Conservation (phyloP, 352 stramenopile species). For the Phytophthora melonis region DNA sequence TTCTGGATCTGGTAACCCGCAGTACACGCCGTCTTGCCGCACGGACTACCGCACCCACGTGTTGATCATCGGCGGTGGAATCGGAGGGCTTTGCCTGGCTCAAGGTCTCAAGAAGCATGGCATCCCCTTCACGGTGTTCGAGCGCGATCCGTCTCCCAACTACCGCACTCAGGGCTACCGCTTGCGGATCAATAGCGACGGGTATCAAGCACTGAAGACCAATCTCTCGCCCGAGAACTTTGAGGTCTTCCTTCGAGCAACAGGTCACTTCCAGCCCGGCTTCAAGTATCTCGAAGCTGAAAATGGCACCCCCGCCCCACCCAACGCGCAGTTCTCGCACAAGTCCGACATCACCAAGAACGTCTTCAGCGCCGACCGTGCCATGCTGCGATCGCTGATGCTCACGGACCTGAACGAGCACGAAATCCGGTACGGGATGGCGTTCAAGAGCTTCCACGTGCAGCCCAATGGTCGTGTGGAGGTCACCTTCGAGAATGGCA, state of each 20-base stretch:
- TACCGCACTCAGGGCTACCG: slow-evolving; percentile 72
- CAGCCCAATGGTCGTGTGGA: slow-evolving; percentile 58
- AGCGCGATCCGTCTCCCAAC: slow-evolving; percentile 68
- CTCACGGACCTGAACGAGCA: slow-evolving; percentile 60
- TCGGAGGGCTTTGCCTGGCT: slow-evolving; percentile 68
- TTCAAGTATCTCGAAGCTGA: slow-evolving; percentile 63
- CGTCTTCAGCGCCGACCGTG: slow-evolving; percentile 60
- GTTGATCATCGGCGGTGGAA: slow-evolving; percentile 61
- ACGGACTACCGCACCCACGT: slow-evolving; percentile 44
- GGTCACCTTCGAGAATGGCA: slow-evolving; percentile 65
- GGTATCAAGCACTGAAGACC: slow-evolving; percentile 66
- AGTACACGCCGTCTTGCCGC: slow-evolving; percentile 30
- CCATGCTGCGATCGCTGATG: slow-evolving; percentile 52
- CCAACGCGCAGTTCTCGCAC: slow-evolving; percentile 40
- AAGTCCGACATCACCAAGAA: slow-evolving; percentile 38
- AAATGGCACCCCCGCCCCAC: slow-evolving; percentile 21
- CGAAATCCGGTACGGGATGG: slow-evolving; percentile 67
- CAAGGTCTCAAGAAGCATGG: slow-evolving; percentile 66
- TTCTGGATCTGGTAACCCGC: slow-evolving; percentile 7
- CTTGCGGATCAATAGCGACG: slow-evolving; percentile 64
- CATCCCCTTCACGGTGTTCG: slow-evolving; percentile 77
- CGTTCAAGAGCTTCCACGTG: slow-evolving; percentile 58
- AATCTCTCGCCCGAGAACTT: slow-evolving; percentile 57
- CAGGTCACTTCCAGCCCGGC: slow-evolving; percentile 58
- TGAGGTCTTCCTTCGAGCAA: slow-evolving; percentile 66